Conservation (phyloP, 1,139 yeast genomes). For the Protomyces lactucae-debilis region DNA sequence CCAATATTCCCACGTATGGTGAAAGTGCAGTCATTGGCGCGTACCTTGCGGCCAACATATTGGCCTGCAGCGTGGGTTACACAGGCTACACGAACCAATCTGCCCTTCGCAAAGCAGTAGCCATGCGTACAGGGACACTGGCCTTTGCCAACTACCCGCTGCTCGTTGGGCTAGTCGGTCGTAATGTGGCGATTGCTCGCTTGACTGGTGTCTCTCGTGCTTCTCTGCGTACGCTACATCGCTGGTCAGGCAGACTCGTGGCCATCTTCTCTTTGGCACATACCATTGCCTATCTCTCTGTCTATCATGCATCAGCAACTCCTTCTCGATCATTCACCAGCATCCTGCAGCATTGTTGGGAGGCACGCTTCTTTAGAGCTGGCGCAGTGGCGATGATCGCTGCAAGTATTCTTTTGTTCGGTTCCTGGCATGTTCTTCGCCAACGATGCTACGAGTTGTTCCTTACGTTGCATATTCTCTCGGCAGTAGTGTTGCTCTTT, state of each 20-base stretch:
- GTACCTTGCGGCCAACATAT: background rate
- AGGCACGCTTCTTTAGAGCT: background rate
- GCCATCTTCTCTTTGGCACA: background rate
- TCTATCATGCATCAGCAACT: background rate
- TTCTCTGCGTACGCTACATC: background rate
- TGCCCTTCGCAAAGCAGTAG: background rate
- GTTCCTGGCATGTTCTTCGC: background rate
- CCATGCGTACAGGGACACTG: background rate
- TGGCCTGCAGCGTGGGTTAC: background rate
- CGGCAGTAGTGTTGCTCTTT: background rate
- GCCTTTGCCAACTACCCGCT: background rate
- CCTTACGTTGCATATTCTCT: background rate
- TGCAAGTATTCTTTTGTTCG: background rate
- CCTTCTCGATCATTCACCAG: background rate
- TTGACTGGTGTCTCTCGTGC: background rate
- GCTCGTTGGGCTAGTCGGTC: background rate
- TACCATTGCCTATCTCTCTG: background rate
- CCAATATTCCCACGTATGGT: background rate
- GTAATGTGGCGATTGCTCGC: background rate
- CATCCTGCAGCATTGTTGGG: background rate
- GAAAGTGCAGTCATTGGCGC: background rate
- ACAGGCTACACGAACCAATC: background rate
- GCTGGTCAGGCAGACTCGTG: background rate
- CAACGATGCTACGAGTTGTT: background rate
- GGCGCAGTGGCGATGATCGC: background rate